Percentiles rank a stretch among this genome's conserved stretches.
Conservation (phyloP, 805 yeast genomes). For the Teunomyces gatunensis region DNA sequence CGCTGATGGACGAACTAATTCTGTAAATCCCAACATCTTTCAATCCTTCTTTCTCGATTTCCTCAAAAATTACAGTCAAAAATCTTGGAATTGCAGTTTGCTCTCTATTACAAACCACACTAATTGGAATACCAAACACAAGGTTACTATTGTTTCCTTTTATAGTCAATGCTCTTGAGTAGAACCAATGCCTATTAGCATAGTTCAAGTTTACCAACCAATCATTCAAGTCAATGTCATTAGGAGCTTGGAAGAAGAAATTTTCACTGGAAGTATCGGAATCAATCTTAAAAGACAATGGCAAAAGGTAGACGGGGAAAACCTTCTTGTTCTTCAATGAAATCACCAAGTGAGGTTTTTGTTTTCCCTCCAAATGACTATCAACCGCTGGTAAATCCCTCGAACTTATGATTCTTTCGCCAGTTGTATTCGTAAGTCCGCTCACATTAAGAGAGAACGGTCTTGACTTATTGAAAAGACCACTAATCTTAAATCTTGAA, state of each 20-base stretch:
- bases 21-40: constrained; percentile 91
- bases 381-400: constrained; percentile 59
- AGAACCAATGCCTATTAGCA: constrained; percentile 56
- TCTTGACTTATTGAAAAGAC: constrained; percentile 53
- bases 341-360: constrained; percentile 50
- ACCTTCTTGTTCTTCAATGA: constrained; percentile 46
- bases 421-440: constrained; percentile 27
- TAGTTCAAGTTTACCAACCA: constrained; percentile 61
- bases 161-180: constrained; percentile 36
- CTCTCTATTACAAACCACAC: constrained; percentile 72
- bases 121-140: constrained; percentile 86
- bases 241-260: constrained; percentile 63
- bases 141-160: constrained; percentile 19
- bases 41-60: constrained; percentile 81
- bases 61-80: constrained; percentile 62
- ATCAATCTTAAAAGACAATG: constrained; percentile 49
- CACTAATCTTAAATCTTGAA: constrained; percentile 53
- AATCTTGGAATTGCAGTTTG: constrained; percentile 59
- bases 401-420: constrained; percentile 47
- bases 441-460: constrained; percentile 57
- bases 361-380: constrained; percentile 35
- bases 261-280: constrained; percentile 47
- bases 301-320: constrained; percentile 52
- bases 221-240: constrained; percentile 60
- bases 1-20: constrained; percentile 52